Evolutionary conservation across 2,329 filamentous ascomycete genomes (phyloP), one percentile per base, ranked within the genome.

Genomic region (Trichoderma oligosporum): DNA sequence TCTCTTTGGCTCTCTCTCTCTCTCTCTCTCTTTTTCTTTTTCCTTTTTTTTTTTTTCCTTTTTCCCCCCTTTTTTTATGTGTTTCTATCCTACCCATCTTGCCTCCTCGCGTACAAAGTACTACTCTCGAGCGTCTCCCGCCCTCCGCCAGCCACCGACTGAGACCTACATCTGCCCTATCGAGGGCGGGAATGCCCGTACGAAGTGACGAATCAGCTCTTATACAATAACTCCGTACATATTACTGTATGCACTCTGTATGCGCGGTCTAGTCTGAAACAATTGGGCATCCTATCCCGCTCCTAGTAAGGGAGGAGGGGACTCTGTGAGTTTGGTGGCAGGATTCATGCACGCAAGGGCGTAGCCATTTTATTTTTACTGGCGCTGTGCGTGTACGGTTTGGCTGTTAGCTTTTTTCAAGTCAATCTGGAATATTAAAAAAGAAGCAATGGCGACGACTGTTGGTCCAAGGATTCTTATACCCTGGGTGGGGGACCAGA

Each of bases 131-230:
- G 36, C 35, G 22, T 16, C 36, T 54, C 39, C 24, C 29, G 14
- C 27, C 39, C 39, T 35, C 14, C 16, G n/a, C 45, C 14, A 33
- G 36, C 33, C 31, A 22, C 8, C 44, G 42, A 55, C 57, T 56
- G 44, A 59, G 52, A 59, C 57, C 56, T 42, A 59, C 57, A 39
- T 56, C 27, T 41, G 16, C 42, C 57, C 39, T 48, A 59, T 59
- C 57, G 52, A 56, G 47, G 38, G 49, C 56, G 45, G 22, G 20
- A 42, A 38, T 45, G 41, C 41, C 41, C 36, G 25, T 27, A n/a
- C 20, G n/a, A 44, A 29, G 35, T 25, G 35, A 41, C 44, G 25
- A 18, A 20, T 46, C 24, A 7, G 16, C 33, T 16, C 33, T 33
- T 5, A 1, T 27, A 27, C 7, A 18, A 20, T 16, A 8, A 16